Evolutionary conservation across 768 basidiomycete genomes (phyloP).

Genomic region (Lyophyllum semitale): DNA sequence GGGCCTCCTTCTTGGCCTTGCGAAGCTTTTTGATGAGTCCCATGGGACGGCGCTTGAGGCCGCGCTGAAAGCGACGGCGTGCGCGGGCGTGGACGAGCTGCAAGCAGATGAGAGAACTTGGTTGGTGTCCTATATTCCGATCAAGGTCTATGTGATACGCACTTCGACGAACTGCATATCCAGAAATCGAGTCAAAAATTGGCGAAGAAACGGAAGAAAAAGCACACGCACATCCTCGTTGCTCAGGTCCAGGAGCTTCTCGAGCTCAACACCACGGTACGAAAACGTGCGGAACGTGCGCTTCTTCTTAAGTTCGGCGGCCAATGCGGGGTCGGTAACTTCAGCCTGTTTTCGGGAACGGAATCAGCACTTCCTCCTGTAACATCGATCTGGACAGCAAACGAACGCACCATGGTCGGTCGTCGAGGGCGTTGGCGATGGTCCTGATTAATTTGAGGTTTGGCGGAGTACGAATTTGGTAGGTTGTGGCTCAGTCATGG

Average conservation of each 20-base stretch:
- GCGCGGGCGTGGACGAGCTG: constrained; percentile 98
- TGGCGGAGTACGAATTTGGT: constrained; percentile 31
- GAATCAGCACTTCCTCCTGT: constrained; percentile 10
- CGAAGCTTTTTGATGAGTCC: constrained; percentile 99
- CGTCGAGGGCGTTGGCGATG: constrained; percentile 44
- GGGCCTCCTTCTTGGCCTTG: constrained; percentile 99
- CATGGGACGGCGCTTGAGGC: constrained; percentile 97
- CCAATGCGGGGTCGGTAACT: constrained; percentile 89
- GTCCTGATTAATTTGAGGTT: constrained; percentile 17
- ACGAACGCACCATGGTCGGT: constrained; percentile 39
- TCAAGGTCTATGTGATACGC: constrained; percentile 26
- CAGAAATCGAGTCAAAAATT: not conserved
- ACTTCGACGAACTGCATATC: constrained; percentile 74
- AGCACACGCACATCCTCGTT: constrained; percentile 84
- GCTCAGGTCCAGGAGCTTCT: constrained; percentile 94
- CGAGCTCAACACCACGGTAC: constrained; percentile 97
- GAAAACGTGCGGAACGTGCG: constrained; percentile 98
- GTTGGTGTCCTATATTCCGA: not conserved
- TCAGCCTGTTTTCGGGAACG: constrained; percentile 60
- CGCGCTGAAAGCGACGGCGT: constrained; percentile 97
- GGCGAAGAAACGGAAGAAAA: not conserved
- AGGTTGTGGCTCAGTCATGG: constrained; percentile 42
- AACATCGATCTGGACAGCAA: not conserved
- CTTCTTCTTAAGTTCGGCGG: constrained; percentile 98
- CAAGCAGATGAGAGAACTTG: not conserved